Evolutionary conservation across 1,139 yeast species (phyloP).

Genomic region (Kazachstania sp.): DNA sequence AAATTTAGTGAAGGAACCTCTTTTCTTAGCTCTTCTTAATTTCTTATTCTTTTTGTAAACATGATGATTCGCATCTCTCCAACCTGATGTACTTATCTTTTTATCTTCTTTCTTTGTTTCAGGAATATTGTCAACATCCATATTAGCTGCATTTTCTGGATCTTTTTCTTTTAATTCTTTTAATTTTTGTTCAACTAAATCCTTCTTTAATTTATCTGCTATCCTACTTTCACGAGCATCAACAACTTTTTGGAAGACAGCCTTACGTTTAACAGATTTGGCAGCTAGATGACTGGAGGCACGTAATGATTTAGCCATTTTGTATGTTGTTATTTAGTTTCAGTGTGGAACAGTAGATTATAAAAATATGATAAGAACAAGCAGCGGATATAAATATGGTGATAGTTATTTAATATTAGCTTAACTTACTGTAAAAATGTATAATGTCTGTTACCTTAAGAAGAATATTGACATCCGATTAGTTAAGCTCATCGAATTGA

Average conservation of each 20-base stretch:
- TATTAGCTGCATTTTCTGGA: constrained; percentile 18
- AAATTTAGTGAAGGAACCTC: constrained; percentile 24
- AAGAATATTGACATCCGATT: too few relatives aligned
- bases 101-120: constrained; percentile 26
- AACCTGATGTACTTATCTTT: constrained; percentile 61
- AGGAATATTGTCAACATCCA: constrained; percentile 18
- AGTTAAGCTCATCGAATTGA: too few relatives aligned
- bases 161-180: constrained; percentile 26
- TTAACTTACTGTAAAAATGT: too few relatives aligned
- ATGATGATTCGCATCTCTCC: constrained; percentile 74
- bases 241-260: constrained; percentile 57
- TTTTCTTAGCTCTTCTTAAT: constrained; percentile 38
- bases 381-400: too few relatives aligned
- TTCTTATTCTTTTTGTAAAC: constrained; percentile 52
- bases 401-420: too few relatives aligned
- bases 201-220: constrained; percentile 47
- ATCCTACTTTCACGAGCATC: constrained; percentile 63
- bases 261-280: constrained; percentile 65
- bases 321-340: not conserved
- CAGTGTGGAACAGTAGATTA: not conserved
- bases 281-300: constrained; percentile 71
- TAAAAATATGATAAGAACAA: not conserved
- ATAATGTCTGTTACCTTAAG: too few relatives aligned
- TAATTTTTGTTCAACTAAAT: constrained; percentile 38
- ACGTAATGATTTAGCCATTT: constrained; percentile 85